Conservation (phyloP, 306 rosid species). For the Chamaecrista fasciculata region DNA sequence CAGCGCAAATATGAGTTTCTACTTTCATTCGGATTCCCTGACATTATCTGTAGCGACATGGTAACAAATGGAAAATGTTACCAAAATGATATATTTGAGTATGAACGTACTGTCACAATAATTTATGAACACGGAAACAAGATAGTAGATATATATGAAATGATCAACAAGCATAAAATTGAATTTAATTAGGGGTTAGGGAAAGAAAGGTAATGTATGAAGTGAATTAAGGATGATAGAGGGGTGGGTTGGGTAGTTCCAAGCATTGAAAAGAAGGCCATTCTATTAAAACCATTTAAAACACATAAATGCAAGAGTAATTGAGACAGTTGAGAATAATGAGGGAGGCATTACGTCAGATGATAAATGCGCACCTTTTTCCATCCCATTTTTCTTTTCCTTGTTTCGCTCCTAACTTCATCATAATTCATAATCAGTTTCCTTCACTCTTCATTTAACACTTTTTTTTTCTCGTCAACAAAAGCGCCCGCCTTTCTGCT, state of each 20-base stretch:
- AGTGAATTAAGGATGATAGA: conserved; percentile 41
- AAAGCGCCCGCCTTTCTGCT: conserved; percentile 32
- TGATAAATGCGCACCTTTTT: conserved; percentile 55
- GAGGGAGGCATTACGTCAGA: conserved; percentile 67
- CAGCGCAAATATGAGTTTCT: neutral
- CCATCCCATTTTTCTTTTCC: neutral
- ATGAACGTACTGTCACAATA: conserved; percentile 9
- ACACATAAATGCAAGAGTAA: conserved; percentile 88
- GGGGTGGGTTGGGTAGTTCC: conserved; percentile 73
- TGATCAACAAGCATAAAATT: too few species aligned
- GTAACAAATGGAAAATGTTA: conserved; percentile 21
- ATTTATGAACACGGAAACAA: conserved; percentile 14
- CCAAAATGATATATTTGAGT: neutral
- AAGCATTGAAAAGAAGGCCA: conserved; percentile 59
- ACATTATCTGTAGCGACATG: conserved; percentile 14
- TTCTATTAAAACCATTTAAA: conserved; percentile 75
- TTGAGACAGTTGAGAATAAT: conserved; percentile 83
- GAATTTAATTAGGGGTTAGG: conserved; percentile 18
- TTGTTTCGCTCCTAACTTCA: neutral
- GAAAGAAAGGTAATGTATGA: conserved; percentile 24
- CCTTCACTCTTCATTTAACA: conserved; percentile 14
- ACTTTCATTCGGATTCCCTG: conserved; percentile 26
- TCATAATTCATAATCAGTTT: conserved; percentile 4
- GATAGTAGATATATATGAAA: neutral
- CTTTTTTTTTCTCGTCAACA: conserved; percentile 1